A percentile compares a stretch with the other conserved stretches of the same genome.
Evolutionary conservation across 768 basidiomycete genomes (phyloP).

Genomic region (Mycena chlorophos): DNA sequence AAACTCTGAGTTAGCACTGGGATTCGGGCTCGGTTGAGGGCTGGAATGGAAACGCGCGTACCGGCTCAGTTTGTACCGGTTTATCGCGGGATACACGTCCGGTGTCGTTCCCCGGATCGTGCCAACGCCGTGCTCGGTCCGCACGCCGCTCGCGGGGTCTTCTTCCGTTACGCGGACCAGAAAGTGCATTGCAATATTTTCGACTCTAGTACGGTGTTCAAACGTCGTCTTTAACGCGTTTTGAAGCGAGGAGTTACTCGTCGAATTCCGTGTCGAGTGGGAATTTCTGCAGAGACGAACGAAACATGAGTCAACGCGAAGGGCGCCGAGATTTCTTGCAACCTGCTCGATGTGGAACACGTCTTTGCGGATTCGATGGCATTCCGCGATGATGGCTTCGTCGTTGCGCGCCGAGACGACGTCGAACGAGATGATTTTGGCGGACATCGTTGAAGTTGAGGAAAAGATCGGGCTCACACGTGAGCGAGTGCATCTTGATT

Average conservation of each 20-base stretch:
- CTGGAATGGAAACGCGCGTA: conserved; percentile 31
- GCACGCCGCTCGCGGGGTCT: conserved; percentile 13
- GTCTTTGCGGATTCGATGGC: conserved; percentile 7
- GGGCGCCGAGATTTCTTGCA: conserved; percentile 30
- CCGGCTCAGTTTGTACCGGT: too few relatives aligned
- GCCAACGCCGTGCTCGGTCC: too few relatives aligned
- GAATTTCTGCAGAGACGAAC: conserved; percentile 76
- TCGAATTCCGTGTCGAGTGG: conserved; percentile 76
- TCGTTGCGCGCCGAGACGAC: conserved; percentile 31
- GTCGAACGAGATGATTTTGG: conserved; percentile 2
- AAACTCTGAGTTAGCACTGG: neutral
- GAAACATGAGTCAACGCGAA: conserved; percentile 51
- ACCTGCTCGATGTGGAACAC: conserved; percentile 30
- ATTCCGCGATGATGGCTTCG: conserved; percentile 54
- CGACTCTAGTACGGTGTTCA: conserved; percentile 44
- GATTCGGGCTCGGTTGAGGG: conserved; percentile 3
- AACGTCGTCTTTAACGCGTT: conserved; percentile 12
- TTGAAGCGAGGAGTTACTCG: conserved; percentile 50
- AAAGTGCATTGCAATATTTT: conserved; percentile 67
- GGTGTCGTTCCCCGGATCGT: too few relatives aligned
- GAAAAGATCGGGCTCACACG: too few relatives aligned
- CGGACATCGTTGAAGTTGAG: too few relatives aligned
- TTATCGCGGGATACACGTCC: too few relatives aligned
- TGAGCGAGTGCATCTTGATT: too few relatives aligned
- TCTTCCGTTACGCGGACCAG: conserved; percentile 56